phyloP scores from a whole-genome alignment of 2,329 filamentous ascomycete species.

The Xylariaceae sp. region DNA sequence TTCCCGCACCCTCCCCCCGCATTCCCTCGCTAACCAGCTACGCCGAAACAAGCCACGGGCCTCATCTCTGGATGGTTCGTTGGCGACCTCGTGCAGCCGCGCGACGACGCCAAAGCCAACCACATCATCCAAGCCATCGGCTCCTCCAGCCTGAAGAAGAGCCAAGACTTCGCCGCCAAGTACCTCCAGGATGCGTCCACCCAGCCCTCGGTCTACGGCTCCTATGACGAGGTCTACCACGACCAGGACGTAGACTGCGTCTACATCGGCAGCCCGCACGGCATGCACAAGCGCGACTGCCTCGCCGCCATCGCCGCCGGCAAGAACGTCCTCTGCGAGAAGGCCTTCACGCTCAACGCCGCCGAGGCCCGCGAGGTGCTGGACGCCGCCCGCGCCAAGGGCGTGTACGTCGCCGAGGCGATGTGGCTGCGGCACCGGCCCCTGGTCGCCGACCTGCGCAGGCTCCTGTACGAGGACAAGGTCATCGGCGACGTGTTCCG shows the following conservation, averaged over 20 bases:
- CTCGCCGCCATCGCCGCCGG: slow-evolving; percentile 38
- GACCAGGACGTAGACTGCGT: slow-evolving; percentile 39
- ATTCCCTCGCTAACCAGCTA: neutral
- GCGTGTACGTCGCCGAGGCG: slow-evolving; percentile 41
- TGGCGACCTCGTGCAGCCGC: slow-evolving; percentile 33
- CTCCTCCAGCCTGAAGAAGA: slow-evolving; percentile 35
- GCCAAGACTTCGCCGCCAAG: slow-evolving; percentile 33
- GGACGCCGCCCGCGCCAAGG: slow-evolving; percentile 32
- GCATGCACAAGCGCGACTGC: slow-evolving; percentile 39
- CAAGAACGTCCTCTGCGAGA: slow-evolving; percentile 43
- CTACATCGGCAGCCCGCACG: slow-evolving; percentile 42
- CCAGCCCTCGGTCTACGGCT: slow-evolving; percentile 32
- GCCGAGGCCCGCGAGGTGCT: slow-evolving; percentile 36
- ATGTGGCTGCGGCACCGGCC: slow-evolving; percentile 43
- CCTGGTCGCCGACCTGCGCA: slow-evolving; percentile 29
- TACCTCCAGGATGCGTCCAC: slow-evolving; percentile 14
- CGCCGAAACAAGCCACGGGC: slow-evolving; percentile 31
- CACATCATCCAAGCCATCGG: slow-evolving; percentile 40
- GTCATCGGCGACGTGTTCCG: slow-evolving; percentile 35
- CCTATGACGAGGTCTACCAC: slow-evolving; percentile 35
- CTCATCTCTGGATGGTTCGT: slow-evolving; percentile 43
- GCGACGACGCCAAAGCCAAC: slow-evolving; percentile 31
- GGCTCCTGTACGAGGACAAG: slow-evolving; percentile 34
- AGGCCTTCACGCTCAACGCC: slow-evolving; percentile 38
- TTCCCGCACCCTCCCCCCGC: neutral